Evolutionary conservation across 441 rosid genomes (phyloP), one percentile per base, ranked within the genome.

Genomic region (Populus hybrid): DNA sequence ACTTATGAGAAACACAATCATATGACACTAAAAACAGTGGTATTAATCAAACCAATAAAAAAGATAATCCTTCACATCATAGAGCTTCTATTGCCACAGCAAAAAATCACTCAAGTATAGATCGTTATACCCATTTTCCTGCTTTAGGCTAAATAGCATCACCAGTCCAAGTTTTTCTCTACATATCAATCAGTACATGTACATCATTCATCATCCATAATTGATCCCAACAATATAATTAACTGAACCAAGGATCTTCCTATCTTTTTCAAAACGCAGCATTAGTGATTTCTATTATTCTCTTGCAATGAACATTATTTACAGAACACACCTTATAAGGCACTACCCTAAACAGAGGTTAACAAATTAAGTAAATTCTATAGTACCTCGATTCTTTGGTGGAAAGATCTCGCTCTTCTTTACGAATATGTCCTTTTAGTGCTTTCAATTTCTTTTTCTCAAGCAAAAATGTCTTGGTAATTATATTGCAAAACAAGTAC

Each of bases 401-500:
- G 4, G 80, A 69, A 72, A 66, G 35, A 64, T 42, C 67, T 6
- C 50, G 80, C 78, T 80, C 87, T 32, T 80, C 88, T 66, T 71
- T 78, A 7, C 67, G 81, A 73, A 70, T 83, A 71, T 84, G 81
- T 28, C 79, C 87, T 71, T 78, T 71, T 70, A 63, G 74, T 32
- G 63, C 81, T 74, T 77, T 76, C 86, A 75, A 69, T 80, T 85
- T 90, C 92, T 87, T 89, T 88, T 89, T 88, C 89, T 96, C 98
- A 5, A 84, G 84, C 83, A 92, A 86, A 73, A 94, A 85, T 24
- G 95, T 88, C 84, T 94, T 97, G 1, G 99, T 94, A 40, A 97
- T 94, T 87, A 97, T 86, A 83, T 97, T 97, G 76, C 98, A 94
- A 73, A 94, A 90, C 90, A 97, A 86, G 83, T 94, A 97, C 53